Evolutionary conservation across 257 asterid genomes (phyloP).

Genomic region (Fraxinus americana): DNA sequence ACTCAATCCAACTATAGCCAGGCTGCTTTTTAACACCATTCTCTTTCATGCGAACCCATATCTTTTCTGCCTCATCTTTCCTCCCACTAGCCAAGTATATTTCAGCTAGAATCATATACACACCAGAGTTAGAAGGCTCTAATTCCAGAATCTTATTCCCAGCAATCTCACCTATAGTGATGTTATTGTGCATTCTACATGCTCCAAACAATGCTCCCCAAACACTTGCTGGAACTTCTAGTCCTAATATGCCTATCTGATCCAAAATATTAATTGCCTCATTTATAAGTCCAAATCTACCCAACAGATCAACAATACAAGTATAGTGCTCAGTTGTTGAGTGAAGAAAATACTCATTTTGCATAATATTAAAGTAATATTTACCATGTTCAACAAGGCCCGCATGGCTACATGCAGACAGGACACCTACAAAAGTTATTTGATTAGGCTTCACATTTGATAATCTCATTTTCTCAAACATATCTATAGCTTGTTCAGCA

Average conservation of each 20-base stretch:
- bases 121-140: conserved; percentile 63
- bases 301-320: conserved; percentile 62
- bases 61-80: conserved; percentile 49
- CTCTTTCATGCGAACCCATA: conserved; percentile 59
- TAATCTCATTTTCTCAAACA: conserved; percentile 55
- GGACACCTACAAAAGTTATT: conserved; percentile 60
- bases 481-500: conserved; percentile 47
- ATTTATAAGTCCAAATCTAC: conserved; percentile 56
- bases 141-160: conserved; percentile 59
- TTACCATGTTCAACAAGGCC: conserved; percentile 61
- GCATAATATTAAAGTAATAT: conserved; percentile 47
- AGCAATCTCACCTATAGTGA: conserved; percentile 47
- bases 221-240: conserved; percentile 51
- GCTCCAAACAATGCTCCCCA: conserved; percentile 79
- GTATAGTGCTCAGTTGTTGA: conserved; percentile 61
- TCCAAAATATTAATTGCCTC: conserved; percentile 50
- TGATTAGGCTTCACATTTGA: conserved; percentile 49
- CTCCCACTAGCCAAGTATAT: conserved; percentile 52
- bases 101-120: conserved; percentile 62
- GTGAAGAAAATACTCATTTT: conserved; percentile 38
- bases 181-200: conserved; percentile 60
- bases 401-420: conserved; percentile 66
- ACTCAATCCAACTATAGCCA: conserved; percentile 79
- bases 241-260: conserved; percentile 39
- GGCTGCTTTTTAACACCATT: conserved; percentile 69